Evolutionary conservation across 352 stramenopile genomes (phyloP), one percentile per base, ranked within the genome.

Genomic region (Phytophthora tubulina): DNA sequence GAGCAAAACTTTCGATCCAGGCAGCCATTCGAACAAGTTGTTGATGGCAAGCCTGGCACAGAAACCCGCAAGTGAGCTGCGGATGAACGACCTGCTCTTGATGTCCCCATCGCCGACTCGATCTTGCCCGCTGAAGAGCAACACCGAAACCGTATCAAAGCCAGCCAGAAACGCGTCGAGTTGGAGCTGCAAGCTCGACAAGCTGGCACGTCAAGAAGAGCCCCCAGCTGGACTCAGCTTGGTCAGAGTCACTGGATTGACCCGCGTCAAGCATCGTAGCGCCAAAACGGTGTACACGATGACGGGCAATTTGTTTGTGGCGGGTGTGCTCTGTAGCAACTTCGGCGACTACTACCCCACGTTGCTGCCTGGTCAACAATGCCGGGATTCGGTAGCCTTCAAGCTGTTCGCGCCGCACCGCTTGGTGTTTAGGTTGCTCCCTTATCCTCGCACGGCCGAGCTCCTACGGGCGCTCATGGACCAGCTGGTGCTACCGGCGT

Each of bases 251-350:
- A 71, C 46, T 14, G 53, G 56, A 42, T 71, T 91, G 41, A 71
- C 52, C 6, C 31, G 31, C 7, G 70, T 77, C 38, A 67, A 52
- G 30, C 73, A 59, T 27, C 68, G 54, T 13, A 72, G 79, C 3
- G 83, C 78, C 30, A 70, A 86, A 42, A 92, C 84, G 3, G 77
- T 92, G 35, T 92, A 93, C 78, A 91, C 84, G 7, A 84, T 72
- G 39, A 78, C 76, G n/a, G 85, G 85, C 68, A 91, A 86, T 50
- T 17, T 93, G 46, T 80, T 94, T 54, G 82, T 93, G 48, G 73
- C 90, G 48, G 82, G 82, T 54, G 81, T 84, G 61, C 72, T 92
- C 44, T 94, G 86, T 68, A 92, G 85, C 67, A 94, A 91, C 78
- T 94, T 93, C 52, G 86, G 83, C 54, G 85, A 92, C 73, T 80